Evolutionary conservation across 768 basidiomycete species (phyloP).

Genomic region (Rhizopogon vulgaris): DNA sequence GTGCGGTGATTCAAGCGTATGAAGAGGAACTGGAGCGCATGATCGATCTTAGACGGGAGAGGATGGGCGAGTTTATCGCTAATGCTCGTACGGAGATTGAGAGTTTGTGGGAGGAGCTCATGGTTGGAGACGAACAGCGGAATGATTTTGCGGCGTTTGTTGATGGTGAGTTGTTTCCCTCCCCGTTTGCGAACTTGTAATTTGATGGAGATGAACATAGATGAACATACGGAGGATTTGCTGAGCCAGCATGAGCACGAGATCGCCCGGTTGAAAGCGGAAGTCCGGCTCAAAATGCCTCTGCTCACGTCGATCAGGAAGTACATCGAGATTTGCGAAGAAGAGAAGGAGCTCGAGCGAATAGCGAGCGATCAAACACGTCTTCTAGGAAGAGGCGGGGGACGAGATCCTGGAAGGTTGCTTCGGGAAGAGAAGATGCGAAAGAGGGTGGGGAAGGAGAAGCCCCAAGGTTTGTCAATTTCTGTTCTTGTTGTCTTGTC

Average conservation of each 20-base stretch:
- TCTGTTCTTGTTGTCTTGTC: not conserved
- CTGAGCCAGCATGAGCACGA: constrained; percentile 81
- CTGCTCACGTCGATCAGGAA: constrained; percentile 73
- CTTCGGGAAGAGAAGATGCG: constrained; percentile 96
- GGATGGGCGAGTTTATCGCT: constrained; percentile 78
- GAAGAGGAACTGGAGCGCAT: constrained; percentile 88
- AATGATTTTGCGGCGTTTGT: constrained; percentile 75
- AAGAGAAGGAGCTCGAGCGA: constrained; percentile 82
- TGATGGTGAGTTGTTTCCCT: constrained; percentile 54
- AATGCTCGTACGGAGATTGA: constrained; percentile 80
- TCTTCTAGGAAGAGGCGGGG: constrained; percentile 65
- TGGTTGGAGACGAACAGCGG: constrained; percentile 79
- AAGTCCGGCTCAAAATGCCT: constrained; percentile 71
- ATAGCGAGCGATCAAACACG: constrained; percentile 78
- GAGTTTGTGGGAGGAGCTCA: constrained; percentile 78
- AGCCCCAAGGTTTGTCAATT: constrained; percentile 69
- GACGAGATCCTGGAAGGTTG: constrained; percentile 78
- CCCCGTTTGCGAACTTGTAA: not conserved
- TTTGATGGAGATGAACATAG: constrained; percentile 28
- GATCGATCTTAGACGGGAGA: constrained; percentile 80
- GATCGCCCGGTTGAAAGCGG: constrained; percentile 74
- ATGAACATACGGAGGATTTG: constrained; percentile 86
- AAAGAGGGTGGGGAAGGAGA: constrained; percentile 87
- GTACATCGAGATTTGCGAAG: constrained; percentile 87
- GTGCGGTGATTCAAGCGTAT: constrained; percentile 73